These are phyloP conservation scores for Diaporthe velutina DNA, from an alignment of 2,329 filamentous ascomycete genomes.

Conservation along the genomic window DNA sequence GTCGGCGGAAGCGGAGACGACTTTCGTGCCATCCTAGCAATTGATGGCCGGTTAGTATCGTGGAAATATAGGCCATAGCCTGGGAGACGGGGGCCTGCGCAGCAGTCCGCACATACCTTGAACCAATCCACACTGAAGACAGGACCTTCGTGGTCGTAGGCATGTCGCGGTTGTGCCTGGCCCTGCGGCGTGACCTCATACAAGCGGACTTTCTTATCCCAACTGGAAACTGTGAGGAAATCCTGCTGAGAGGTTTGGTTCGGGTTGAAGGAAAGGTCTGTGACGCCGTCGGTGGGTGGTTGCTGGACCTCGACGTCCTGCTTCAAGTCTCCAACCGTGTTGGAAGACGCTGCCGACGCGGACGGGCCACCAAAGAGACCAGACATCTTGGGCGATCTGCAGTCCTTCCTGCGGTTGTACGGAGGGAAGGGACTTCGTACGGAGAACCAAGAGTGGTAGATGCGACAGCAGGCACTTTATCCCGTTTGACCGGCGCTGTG, in stretches of 20 bases:
- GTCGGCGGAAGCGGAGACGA: slow-evolving; percentile 90
- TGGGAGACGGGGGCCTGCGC: neutral
- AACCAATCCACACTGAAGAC: slow-evolving; percentile 90
- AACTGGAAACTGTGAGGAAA: slow-evolving; percentile 90
- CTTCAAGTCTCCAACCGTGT: slow-evolving; percentile 90
- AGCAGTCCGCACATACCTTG: slow-evolving; percentile 70
- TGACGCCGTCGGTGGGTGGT: slow-evolving; percentile 90
- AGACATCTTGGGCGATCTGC: slow-evolving; percentile 66
- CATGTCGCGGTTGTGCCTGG: slow-evolving; percentile 85
- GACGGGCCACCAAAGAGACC: slow-evolving; percentile 69
- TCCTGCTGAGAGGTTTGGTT: slow-evolving; percentile 69
- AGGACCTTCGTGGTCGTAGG: slow-evolving; percentile 87
- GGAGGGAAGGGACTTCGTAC: neutral
- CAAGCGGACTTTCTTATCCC: slow-evolving; percentile 98
- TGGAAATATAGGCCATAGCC: neutral
- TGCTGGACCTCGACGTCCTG: slow-evolving; percentile 85
- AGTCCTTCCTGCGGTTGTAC: neutral
- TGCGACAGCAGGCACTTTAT: slow-evolving; percentile 3
- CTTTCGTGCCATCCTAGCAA: slow-evolving; percentile 85
- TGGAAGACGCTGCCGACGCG: slow-evolving; percentile 64
- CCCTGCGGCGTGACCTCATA: slow-evolving; percentile 89
- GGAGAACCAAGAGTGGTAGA: neutral
- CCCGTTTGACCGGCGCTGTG: slow-evolving; percentile 1
- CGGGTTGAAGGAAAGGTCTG: slow-evolving; percentile 81
- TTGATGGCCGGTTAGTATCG: slow-evolving; percentile 34